Percentiles rank a stretch among this genome's conserved stretches.
Evolutionary conservation across 495 filamentous ascomycete species (phyloP).

Genomic region (Delitschia confertaspora): DNA sequence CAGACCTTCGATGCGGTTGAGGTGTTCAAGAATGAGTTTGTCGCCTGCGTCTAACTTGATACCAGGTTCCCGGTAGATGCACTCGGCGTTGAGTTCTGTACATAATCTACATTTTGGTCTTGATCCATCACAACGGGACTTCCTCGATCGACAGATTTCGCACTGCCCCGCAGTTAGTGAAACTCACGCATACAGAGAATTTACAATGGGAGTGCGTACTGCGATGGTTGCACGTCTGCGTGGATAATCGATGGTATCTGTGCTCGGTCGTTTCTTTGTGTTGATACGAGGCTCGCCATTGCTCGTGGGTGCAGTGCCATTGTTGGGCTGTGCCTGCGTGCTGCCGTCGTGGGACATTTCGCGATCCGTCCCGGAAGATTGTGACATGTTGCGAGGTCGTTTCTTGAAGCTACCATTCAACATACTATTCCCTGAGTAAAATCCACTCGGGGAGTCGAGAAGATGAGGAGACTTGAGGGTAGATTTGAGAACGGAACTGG

Average conservation of each 20-base stretch:
- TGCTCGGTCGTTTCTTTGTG: slow-evolving; percentile 28
- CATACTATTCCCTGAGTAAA: slow-evolving; percentile 5
- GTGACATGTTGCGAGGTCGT: slow-evolving; percentile 30
- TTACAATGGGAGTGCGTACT: slow-evolving; percentile 14
- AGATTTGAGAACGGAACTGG: slow-evolving; percentile 23
- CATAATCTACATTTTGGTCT: slow-evolving; percentile 78
- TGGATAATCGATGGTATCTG: slow-evolving; percentile 35
- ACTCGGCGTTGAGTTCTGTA: slow-evolving; percentile 71
- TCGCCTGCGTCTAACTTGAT: slow-evolving; percentile 83
- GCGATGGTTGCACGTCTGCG: slow-evolving; percentile 36
- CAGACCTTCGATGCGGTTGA: slow-evolving; percentile 66
- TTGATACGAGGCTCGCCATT: slow-evolving; percentile 23
- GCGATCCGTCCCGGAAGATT: slow-evolving; percentile 29
- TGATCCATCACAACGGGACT: slow-evolving; percentile 75
- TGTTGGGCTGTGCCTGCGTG: slow-evolving; percentile 7
- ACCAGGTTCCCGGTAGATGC: slow-evolving; percentile 74
- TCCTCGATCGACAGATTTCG: slow-evolving; percentile 75
- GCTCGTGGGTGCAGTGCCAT: slow-evolving; percentile 23
- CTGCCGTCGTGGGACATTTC: slow-evolving; percentile 22
- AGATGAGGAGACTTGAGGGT: slow-evolving; percentile 28
- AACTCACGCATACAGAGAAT: not conserved
- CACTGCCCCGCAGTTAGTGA: slow-evolving; percentile 44
- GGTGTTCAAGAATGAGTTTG: slow-evolving; percentile 70
- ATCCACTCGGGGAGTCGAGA: slow-evolving; percentile 24
- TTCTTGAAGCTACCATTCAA: slow-evolving; percentile 23